Base-by-base conservation (phyloP, 2,329 filamentous ascomycete species). In the Aspergillus glaucus region DNA sequence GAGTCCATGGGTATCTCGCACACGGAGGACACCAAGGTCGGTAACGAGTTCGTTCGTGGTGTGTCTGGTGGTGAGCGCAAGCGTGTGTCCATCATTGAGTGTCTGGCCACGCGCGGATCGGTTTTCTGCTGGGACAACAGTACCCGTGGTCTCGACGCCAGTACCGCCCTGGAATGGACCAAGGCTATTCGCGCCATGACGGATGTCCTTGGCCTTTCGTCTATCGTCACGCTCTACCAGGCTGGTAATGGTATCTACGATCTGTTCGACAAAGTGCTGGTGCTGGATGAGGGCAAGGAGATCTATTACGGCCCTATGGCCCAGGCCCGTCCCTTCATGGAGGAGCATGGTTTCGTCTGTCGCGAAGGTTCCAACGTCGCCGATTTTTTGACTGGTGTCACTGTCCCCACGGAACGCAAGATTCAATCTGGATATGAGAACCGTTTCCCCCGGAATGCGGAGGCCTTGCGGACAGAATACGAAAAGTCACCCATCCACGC, bases 161-260 rank as follows among this genome's bases (percentile, higher is more conserved):
- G 78, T 56, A 85, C 79, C 3, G 84, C 82, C 1, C 68, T 85
- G 1, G 76, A 84, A 46, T 85, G 77, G 59, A 73, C 77, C 24
- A 81, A 80, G 56, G 77, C 79, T 2, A 66, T 86, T n/a, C 73
- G 84, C 6, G 77, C 79, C 4, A 73, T 86, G 75, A 85, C 83
- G 0, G 81, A 86, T 52, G 75, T 82, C 1, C 68, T 80, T 3
- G 79, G 80, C 0, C 68, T 84, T 3, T 70, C 80, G 0, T 78
- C 80, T 0, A 79, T 85, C 43, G 80, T 85, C 10, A 84, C 82
- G 0, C 71, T 86, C 0, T 87, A 88, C 61, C 85, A 87, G 60
- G 84, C 85, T 3, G 81, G 82, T 5, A 85, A 87, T 48, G 81
- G 78, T 21, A 86, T 87, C 50, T 86, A 85, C 61, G 72, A 85